Evolutionary conservation across 1,284 basidiomycete genomes (phyloP).

Genomic region (Moniliophthora roreri): DNA sequence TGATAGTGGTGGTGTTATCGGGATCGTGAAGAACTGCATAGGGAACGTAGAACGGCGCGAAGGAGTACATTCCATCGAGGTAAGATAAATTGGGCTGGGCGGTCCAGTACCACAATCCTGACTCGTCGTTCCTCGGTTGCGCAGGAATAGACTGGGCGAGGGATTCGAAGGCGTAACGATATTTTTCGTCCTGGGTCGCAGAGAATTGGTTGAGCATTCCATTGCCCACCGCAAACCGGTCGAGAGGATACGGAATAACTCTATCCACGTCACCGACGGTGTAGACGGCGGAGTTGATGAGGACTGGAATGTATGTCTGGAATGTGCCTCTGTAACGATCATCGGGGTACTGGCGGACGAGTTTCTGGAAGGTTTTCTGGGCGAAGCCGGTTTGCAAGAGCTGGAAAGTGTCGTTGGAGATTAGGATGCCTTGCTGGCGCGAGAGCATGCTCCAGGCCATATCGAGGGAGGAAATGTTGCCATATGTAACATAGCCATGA

Average conservation of each 20-base stretch:
- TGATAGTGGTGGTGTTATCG: not conserved
- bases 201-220: constrained; percentile 8
- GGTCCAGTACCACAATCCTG: constrained; percentile 11
- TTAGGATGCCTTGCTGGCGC: constrained; percentile 15
- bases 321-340: not conserved
- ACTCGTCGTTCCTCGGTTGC: constrained; percentile 5
- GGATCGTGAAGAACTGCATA: not conserved
- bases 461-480: not conserved
- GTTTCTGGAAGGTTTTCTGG: constrained; percentile 16
- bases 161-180: constrained; percentile 4
- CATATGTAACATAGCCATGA: too few relatives aligned
- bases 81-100: constrained; percentile 13
- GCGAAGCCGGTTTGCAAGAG: constrained; percentile 17
- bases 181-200: not conserved
- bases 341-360: constrained; percentile 10
- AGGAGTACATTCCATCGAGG: constrained; percentile 12
- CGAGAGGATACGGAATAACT: constrained; percentile 16
- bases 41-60: constrained; percentile 8
- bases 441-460: constrained; percentile 16
- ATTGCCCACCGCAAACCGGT: constrained; percentile 17
- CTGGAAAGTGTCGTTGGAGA: constrained; percentile 12
- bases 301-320: constrained; percentile 10
- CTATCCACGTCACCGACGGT: constrained; percentile 12
- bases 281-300: constrained; percentile 13
- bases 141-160: constrained; percentile 7